phyloP scores from a whole-genome alignment of 805 yeast species.

The Yamadazyma takamatsuzukensis region DNA sequence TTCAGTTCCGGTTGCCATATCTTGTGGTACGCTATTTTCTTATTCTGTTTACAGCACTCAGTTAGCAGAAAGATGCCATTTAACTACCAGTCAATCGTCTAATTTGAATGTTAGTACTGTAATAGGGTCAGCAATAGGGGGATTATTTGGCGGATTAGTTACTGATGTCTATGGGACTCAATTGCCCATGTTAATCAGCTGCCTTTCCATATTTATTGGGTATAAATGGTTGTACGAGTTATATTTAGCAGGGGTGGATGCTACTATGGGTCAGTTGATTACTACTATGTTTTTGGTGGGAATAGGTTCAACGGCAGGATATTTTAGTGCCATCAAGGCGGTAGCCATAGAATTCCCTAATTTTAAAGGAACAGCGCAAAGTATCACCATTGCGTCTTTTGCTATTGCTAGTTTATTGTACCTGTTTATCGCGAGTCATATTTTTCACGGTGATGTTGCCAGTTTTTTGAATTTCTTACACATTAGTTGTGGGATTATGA shows the following conservation, averaged over 20 bases:
- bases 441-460: constrained; percentile 20
- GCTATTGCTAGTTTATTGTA: constrained; percentile 30
- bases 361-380: constrained; percentile 32
- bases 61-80: constrained; percentile 25
- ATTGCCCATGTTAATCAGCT: constrained; percentile 27
- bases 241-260: constrained; percentile 17
- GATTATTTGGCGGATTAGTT: constrained; percentile 27
- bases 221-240: constrained; percentile 24
- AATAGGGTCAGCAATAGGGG: constrained; percentile 31
- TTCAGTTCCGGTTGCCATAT: constrained; percentile 29
- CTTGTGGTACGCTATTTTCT: constrained; percentile 32
- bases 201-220: constrained; percentile 21
- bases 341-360: constrained; percentile 30
- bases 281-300: constrained; percentile 29
- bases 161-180: constrained; percentile 34
- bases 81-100: constrained; percentile 25
- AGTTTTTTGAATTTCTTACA: constrained; percentile 22
- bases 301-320: constrained; percentile 30
- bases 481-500: constrained; percentile 20
- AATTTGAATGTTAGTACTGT: constrained; percentile 30
- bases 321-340: constrained; percentile 32
- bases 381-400: constrained; percentile 33
- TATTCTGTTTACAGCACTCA: constrained; percentile 32
- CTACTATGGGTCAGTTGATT: constrained; percentile 14
- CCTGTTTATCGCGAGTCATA: constrained; percentile 17